phyloP scores from a whole-genome alignment of 2,329 filamentous ascomycete genomes.

The Fusarium stilboides region DNA sequence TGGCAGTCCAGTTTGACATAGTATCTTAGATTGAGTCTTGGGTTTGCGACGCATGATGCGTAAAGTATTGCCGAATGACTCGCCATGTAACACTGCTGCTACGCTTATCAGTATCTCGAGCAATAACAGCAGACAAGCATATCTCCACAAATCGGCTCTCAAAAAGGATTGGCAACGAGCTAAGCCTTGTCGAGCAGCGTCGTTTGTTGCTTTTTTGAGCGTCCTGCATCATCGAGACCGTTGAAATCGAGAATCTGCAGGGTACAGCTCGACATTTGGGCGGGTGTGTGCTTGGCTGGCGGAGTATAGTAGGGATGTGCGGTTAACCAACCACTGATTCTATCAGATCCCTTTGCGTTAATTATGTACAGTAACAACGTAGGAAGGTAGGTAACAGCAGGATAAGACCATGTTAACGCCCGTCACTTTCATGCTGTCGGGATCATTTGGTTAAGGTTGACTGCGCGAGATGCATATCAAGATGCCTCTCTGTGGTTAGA shows the following conservation, averaged over 20 bases:
- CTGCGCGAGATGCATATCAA: conserved; percentile 23
- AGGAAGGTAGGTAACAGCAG: conserved; percentile 7
- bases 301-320: conserved; percentile 41
- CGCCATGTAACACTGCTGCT: conserved; percentile 24
- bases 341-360: conserved; percentile 41
- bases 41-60: conserved; percentile 28
- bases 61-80: conserved; percentile 28
- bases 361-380: conserved; percentile 16
- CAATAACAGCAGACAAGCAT: conserved; percentile 10
- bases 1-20: conserved; percentile 11
- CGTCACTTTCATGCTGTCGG: conserved; percentile 9
- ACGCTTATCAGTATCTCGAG: conserved; percentile 11
- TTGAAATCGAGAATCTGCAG: conserved; percentile 49
- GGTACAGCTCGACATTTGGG: conserved; percentile 39
- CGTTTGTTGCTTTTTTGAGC: conserved; percentile 43
- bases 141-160: conserved; percentile 28
- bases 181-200: conserved; percentile 13
- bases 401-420: conserved; percentile 18
- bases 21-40: conserved; percentile 33
- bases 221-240: conserved; percentile 44
- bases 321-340: conserved; percentile 30
- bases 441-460: conserved; percentile 12
- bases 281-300: conserved; percentile 18
- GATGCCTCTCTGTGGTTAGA: conserved; percentile 32
- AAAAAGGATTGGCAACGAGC: conserved; percentile 27